A percentile compares a stretch with the other conserved stretches of the same genome.
Evolutionary conservation across 495 filamentous ascomycete genomes (phyloP).

Genomic region (Aspergillus biplanus): DNA sequence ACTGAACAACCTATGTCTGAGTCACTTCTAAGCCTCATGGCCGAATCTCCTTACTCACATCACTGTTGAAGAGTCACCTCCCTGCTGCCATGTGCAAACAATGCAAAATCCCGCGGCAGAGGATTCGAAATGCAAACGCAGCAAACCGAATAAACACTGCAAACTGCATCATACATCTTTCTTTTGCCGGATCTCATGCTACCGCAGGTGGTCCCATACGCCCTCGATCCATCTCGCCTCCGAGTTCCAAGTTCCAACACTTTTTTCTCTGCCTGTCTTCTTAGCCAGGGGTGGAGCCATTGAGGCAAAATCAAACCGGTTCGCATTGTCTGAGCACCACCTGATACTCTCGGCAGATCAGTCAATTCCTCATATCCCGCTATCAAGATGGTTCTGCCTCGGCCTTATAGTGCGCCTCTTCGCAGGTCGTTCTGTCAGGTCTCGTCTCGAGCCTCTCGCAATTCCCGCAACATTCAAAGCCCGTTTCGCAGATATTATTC

Average conservation of each 20-base stretch:
- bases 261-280: not conserved
- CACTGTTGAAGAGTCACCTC: not conserved
- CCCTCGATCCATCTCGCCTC: slow-evolving; percentile 1
- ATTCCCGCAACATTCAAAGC: slow-evolving; percentile 24
- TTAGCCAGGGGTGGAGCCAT: slow-evolving; percentile 10
- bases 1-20: slow-evolving; percentile 8
- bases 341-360: slow-evolving; percentile 21
- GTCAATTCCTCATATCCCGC: slow-evolving; percentile 15
- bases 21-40: slow-evolving; percentile 19
- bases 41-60: not conserved
- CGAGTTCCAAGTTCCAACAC: not conserved
- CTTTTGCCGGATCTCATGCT: slow-evolving; percentile 12
- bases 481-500: slow-evolving; percentile 39
- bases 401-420: slow-evolving; percentile 41
- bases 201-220: slow-evolving; percentile 28
- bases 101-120: slow-evolving; percentile 1
- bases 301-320: slow-evolving; percentile 8
- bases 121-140: slow-evolving; percentile 7
- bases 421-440: slow-evolving; percentile 41
- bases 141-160: slow-evolving; percentile 29
- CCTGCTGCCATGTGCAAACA: slow-evolving; percentile 12
- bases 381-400: slow-evolving; percentile 39
- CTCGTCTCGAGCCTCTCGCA: slow-evolving; percentile 29
- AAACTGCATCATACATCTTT: slow-evolving; percentile 26
- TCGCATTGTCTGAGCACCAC: slow-evolving; percentile 16